Percentiles rank a stretch among this genome's conserved stretches.
Conservation (phyloP, 73 alveolate species). For the Effrenium voratum region DNA sequence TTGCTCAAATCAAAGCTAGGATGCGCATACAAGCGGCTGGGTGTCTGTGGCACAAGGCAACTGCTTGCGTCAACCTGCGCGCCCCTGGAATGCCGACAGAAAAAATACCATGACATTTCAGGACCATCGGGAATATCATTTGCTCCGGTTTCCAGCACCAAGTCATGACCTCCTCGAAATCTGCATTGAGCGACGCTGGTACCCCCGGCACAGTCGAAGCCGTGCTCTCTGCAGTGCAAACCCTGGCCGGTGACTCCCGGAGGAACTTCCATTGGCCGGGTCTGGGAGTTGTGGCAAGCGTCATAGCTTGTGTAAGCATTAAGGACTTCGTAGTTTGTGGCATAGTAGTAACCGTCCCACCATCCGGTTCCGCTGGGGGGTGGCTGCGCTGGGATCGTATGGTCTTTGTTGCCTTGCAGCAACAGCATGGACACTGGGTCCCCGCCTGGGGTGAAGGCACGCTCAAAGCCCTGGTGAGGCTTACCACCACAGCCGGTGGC, state of each 20-base stretch:
- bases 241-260: not conserved
- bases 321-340: conserved; percentile 2
- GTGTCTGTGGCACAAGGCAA: too few relatives aligned
- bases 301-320: conserved; percentile 25
- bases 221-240: conserved; percentile 22
- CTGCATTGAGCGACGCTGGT: not conserved
- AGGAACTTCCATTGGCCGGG: not conserved
- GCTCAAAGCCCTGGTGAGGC: conserved; percentile 21
- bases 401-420: not conserved
- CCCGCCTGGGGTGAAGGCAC: not conserved
- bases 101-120: conserved; percentile 12
- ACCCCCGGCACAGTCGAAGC: conserved; percentile 13
- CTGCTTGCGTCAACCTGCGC: too few relatives aligned
- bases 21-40: too few relatives aligned
- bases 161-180: conserved; percentile 5
- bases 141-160: not conserved
- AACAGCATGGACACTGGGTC: conserved; percentile 36
- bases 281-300: not conserved
- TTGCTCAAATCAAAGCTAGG: too few relatives aligned
- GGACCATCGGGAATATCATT: conserved; percentile 13
- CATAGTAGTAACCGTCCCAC: conserved; percentile 47
- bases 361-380: not conserved
- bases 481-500: conserved; percentile 40
- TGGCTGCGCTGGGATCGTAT: not conserved
- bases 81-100: conserved; percentile 21